Evolutionary conservation across 306 rosid species (phyloP), one percentile per base, ranked within the genome.

Genomic region (Aeschynomene evenia): DNA sequence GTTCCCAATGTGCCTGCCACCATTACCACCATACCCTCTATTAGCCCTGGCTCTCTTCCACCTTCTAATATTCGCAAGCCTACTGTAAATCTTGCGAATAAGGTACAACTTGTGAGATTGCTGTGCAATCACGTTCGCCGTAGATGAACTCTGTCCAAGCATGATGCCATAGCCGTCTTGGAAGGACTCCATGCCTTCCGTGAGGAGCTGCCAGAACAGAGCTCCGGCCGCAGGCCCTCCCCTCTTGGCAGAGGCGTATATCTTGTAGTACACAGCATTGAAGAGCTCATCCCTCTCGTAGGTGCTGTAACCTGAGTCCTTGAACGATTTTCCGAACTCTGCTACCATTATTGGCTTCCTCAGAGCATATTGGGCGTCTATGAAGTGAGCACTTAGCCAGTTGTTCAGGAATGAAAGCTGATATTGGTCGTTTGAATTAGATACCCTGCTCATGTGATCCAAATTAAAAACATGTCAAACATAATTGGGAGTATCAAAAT

Each of bases 171-270:
- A 92, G 0, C 96, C 96, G 16, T 92, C 98, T 5, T 87, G 70
- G 46, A 90, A 88, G 4, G 96, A 85, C 72, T 86, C 88, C 96
- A 90, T 88, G 1, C 96, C 96, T 49, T 84, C 84, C 0, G 93
- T 85, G 12, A 90, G 80, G 58, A 92, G 98, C 73, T 92, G 98
- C 98, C 98, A 92, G 79, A 89, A 90, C 33, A 92, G 43, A 18
- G 87, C 89, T 13, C 96, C 98, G 3, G 80, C 86, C 0, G 96
- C 98, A 12, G 95, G 79, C 1, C 93, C 98, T 4, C 96, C 93
- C 28, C 87, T 58, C 73, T 72, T 90, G 0, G 96, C 96, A 0
- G 96, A 92, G 2, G 85, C 70, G 65, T 81, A 92, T 83, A 92
- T 82, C 84, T 88, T 90, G 83, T 77, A 61, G 73, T 88, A 90